phyloP scores from a whole-genome alignment of 805 yeast species.

The Cyberlindnera amylophila region DNA sequence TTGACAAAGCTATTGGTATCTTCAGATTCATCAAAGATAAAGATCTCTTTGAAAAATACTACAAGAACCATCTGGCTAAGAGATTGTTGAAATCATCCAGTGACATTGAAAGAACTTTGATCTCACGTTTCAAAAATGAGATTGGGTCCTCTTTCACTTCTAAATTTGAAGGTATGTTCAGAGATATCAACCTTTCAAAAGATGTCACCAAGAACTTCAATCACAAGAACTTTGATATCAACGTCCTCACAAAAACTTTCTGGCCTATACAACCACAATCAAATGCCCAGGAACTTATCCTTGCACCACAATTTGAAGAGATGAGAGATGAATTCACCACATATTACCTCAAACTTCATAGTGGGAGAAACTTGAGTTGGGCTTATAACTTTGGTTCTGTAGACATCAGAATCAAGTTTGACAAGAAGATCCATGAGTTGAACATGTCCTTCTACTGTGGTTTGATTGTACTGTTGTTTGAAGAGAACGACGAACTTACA shows the following conservation, averaged over 20 bases:
- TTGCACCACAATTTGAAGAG: slow-evolving; percentile 42
- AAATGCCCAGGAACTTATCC: slow-evolving; percentile 29
- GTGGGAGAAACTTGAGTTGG: slow-evolving; percentile 68
- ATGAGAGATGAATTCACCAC: slow-evolving; percentile 44
- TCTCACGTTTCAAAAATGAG: slow-evolving; percentile 66
- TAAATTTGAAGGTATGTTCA: slow-evolving; percentile 81
- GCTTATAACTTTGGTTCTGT: slow-evolving; percentile 79
- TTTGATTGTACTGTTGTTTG: slow-evolving; percentile 71
- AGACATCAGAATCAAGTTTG: slow-evolving; percentile 70
- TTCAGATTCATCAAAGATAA: slow-evolving; percentile 73
- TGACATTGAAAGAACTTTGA: slow-evolving; percentile 67
- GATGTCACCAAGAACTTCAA: slow-evolving; percentile 43
- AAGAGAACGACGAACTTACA: slow-evolving; percentile 50
- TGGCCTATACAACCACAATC: slow-evolving; percentile 58
- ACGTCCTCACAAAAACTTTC: slow-evolving; percentile 55
- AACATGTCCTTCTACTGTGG: slow-evolving; percentile 80
- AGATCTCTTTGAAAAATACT: slow-evolving; percentile 80
- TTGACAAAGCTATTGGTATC: slow-evolving; percentile 55
- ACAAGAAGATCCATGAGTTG: slow-evolving; percentile 68
- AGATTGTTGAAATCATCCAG: slow-evolving; percentile 53
- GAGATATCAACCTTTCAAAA: slow-evolving; percentile 63
- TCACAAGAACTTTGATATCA: slow-evolving; percentile 41
- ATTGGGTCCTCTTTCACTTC: slow-evolving; percentile 77
- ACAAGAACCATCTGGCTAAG: slow-evolving; percentile 83
- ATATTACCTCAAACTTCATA: slow-evolving; percentile 48